Evolutionary conservation across 371 early-diverging fungal species (phyloP), one percentile per base, ranked within the genome.

Genomic region (Blakeslea trispora): DNA sequence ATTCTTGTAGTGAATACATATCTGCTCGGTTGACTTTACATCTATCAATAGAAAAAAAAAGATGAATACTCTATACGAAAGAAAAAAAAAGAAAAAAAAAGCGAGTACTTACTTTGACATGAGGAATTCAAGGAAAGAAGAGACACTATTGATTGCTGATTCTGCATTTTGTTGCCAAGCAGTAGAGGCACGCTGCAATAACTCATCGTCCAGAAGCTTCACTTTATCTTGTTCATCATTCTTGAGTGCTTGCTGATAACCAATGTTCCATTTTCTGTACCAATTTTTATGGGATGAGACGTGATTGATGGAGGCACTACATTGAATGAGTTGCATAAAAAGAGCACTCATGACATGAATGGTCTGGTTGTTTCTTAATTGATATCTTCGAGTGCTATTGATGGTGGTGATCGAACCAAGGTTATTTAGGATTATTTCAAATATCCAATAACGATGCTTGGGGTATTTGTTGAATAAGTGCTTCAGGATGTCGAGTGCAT

Each of bases 341-440:
- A 96, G 74, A 0, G 93, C 91, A 0, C 89, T 83, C 0, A 86
- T 82, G 43, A 91, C 81, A 66, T 91, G 90, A 13, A 95, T 88
- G 0, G 82, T 74, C 35, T 74, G 79, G 28, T 89, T 91, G 50
- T 87, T 84, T 0, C 75, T 63, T 13, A 92, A 58, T 28, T 83
- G 80, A 53, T 82, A 88, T 13, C 77, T 75, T 53, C 81, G 76
- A 11, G 54, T 66, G 15, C 73, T 71, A 62, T 82, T 82, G 44
- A 82, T 75, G 6, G 72, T 66, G 0, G 85, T 82, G 14, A 86
- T 45, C 43, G 86, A 84, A 39, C 89, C 82, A 10, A 94, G 60
- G 34, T 84, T 84, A 0, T 85, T 83, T 19, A 93, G 69, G 18
- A 92, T 84, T 55, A 94, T 95, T 45, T 92, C 94, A 21, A 96